Percentiles rank a stretch among this genome's conserved stretches.
Evolutionary conservation across 306 rosid species (phyloP).

Genomic region (Rubus idaeus): DNA sequence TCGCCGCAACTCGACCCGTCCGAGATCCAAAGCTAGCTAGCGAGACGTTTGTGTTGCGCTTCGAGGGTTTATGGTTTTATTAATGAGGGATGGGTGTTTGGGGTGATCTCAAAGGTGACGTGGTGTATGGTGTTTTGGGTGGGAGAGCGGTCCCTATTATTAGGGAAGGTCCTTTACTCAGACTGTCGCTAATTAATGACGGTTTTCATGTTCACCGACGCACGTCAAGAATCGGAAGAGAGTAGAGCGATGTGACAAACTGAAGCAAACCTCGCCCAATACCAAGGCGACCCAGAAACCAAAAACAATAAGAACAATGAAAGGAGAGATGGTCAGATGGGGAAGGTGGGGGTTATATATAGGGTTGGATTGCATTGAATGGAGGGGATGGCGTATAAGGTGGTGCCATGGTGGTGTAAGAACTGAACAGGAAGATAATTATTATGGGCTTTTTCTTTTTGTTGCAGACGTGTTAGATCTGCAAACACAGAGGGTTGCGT

Average conservation of each 20-base stretch:
- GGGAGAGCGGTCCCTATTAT: neutral
- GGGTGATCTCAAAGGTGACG: constrained; percentile 9
- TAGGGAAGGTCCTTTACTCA: constrained; percentile 7
- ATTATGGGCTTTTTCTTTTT: neutral
- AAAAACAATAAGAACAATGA: neutral
- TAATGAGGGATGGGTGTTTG: neutral
- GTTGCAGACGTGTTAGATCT: constrained; percentile 3
- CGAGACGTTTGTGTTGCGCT: too few species aligned
- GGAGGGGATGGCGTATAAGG: neutral
- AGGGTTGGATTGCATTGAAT: neutral
- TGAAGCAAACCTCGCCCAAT: constrained; percentile 1
- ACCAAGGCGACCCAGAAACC: neutral
- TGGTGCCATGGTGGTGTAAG: neutral
- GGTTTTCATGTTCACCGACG: constrained; percentile 38
- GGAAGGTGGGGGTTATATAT: neutral
- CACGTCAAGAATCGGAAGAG: constrained; percentile 41
- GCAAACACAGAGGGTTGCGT: neutral
- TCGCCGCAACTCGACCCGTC: neutral
- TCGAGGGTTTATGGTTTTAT: neutral
- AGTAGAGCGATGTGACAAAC: constrained; percentile 15
- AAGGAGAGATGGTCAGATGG: constrained; percentile 7
- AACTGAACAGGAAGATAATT: neutral
- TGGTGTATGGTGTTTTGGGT: neutral
- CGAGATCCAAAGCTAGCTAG: neutral
- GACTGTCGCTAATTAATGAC: constrained; percentile 8